These are phyloP conservation scores for Alternaria panax DNA, from an alignment of 2,329 filamentous ascomycete genomes.

Conservation along the genomic window DNA sequence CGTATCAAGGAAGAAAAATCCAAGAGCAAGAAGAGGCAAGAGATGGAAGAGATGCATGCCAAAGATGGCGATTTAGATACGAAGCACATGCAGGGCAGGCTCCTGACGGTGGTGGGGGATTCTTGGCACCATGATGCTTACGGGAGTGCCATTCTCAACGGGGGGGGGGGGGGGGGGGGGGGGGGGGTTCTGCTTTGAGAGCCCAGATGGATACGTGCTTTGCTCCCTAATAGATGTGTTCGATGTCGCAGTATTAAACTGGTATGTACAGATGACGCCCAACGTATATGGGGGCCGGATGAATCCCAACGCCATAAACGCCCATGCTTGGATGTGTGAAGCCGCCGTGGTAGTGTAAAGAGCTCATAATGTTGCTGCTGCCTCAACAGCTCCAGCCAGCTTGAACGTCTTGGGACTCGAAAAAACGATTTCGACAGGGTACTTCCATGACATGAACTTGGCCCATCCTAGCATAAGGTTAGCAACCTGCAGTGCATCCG, in stretches of 20 bases:
- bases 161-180: too few relatives aligned
- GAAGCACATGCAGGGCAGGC: not conserved
- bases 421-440: conserved; percentile 75
- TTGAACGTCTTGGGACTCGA: conserved; percentile 58
- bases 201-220: not conserved
- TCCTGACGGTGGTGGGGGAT: not conserved
- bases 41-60: conserved; percentile 58
- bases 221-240: not conserved
- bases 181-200: not conserved
- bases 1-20: conserved; percentile 60
- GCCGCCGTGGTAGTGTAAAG: not conserved
- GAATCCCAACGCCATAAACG: conserved; percentile 15
- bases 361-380: conserved; percentile 53
- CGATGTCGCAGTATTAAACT: not conserved
- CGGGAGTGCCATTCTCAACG: not conserved
- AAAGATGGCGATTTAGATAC: conserved; percentile 13
- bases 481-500: not conserved
- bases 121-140: not conserved
- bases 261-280: conserved; percentile 2
- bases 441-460: conserved; percentile 93
- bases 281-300: not conserved
- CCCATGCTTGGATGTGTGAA: conserved; percentile 18
- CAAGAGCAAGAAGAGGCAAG: conserved; percentile 59
- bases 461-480: conserved; percentile 75
- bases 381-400: conserved; percentile 55